These are phyloP conservation scores for Eimeria acervulina DNA, from an alignment of 169 alveolate species.

Conservation along the genomic window DNA sequence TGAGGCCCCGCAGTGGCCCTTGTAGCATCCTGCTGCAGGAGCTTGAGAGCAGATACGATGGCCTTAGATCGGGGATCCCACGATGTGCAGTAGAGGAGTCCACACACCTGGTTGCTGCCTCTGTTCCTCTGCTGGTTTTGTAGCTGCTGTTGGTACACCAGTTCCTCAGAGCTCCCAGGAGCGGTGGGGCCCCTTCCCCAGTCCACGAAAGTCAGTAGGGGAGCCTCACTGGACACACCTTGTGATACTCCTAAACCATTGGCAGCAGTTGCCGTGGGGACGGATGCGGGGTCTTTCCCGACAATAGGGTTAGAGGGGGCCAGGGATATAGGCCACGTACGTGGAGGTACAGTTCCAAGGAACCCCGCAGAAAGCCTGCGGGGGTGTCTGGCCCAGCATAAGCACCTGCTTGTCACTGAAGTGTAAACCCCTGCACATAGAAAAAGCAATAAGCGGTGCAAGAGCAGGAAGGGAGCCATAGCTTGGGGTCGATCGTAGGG, in stretches of 20 bases:
- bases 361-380: neutral
- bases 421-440: neutral
- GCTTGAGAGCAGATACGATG: slow-evolving; percentile 60
- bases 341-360: neutral
- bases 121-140: neutral
- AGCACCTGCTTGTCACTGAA: neutral
- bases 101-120: neutral
- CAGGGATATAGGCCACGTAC: neutral
- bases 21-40: slow-evolving; percentile 57
- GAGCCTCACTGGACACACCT: neutral
- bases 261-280: neutral
- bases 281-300: neutral
- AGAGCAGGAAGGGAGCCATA: neutral
- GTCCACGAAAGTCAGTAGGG: slow-evolving; percentile 27
- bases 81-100: slow-evolving; percentile 63
- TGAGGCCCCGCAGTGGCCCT: slow-evolving; percentile 6
- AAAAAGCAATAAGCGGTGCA: neutral
- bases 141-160: slow-evolving; percentile 38
- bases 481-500: neutral
- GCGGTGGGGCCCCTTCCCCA: slow-evolving; percentile 48
- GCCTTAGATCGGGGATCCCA: slow-evolving; percentile 83
- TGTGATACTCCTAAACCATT: neutral
- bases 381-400: neutral
- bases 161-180: slow-evolving; percentile 47
- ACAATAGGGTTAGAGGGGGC: neutral